phyloP scores from a whole-genome alignment of 345 rosid genomes.

The Pelargonium nanum region DNA sequence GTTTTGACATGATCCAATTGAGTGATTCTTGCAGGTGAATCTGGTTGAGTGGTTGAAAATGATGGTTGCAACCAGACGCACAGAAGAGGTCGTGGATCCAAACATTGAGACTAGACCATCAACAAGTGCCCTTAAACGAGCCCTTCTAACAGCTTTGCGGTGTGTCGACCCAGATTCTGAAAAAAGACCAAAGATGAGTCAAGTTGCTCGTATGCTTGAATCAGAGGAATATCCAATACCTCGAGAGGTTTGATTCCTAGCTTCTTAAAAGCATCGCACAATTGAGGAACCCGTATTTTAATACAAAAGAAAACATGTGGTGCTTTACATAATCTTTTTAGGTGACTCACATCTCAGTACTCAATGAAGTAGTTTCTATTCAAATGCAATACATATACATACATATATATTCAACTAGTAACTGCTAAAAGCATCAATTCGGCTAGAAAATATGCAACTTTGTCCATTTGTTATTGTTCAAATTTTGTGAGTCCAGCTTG shows the following conservation, averaged over 20 bases:
- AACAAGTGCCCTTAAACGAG: constrained; percentile 16
- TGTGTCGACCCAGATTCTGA: constrained; percentile 17
- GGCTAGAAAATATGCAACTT: not conserved
- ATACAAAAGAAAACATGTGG: not conserved
- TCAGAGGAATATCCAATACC: constrained; percentile 18
- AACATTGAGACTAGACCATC: constrained; percentile 15
- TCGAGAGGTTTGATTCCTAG: constrained; percentile 12
- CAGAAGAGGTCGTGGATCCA: constrained; percentile 17
- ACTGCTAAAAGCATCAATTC: too few relatives aligned
- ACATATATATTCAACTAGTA: too few relatives aligned
- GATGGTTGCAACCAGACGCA: constrained; percentile 16
- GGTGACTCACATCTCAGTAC: not conserved
- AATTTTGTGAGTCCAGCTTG: not conserved
- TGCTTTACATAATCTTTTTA: not conserved
- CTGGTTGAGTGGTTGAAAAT: constrained; percentile 18
- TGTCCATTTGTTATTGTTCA: not conserved
- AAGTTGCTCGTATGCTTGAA: constrained; percentile 16
- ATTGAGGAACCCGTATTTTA: not conserved
- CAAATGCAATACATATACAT: too few relatives aligned
- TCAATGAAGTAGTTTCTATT: too few relatives aligned
- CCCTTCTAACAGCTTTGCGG: constrained; percentile 14
- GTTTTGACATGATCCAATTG: not conserved
- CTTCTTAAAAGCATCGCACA: too few relatives aligned
- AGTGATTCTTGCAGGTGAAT: constrained; percentile 6
- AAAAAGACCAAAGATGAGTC: constrained; percentile 16